Evolutionary conservation across 2,329 filamentous ascomycete genomes (phyloP).

Genomic region (Penicillium aurantiogriseum): DNA sequence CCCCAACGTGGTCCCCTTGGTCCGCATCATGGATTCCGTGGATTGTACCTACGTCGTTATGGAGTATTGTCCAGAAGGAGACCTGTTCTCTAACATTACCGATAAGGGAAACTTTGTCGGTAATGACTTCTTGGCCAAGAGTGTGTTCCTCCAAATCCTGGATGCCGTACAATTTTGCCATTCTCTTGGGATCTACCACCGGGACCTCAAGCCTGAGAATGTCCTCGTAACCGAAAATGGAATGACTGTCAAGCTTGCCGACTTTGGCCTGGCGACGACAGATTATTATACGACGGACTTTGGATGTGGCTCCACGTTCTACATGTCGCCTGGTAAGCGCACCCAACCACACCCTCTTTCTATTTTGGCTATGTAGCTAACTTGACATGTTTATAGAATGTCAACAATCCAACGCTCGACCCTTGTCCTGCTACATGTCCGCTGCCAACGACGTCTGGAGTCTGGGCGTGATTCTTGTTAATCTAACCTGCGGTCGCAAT

Average conservation of each 20-base stretch:
- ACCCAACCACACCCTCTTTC: neutral
- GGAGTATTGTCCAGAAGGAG: slow-evolving; percentile 95
- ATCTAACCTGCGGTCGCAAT: slow-evolving; percentile 95
- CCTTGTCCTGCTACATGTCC: slow-evolving; percentile 76
- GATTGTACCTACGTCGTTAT: slow-evolving; percentile 96
- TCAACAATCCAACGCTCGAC: slow-evolving; percentile 70
- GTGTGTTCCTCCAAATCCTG: slow-evolving; percentile 89
- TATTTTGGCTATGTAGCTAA: slow-evolving; percentile 2
- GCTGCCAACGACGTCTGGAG: slow-evolving; percentile 97
- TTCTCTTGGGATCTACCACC: slow-evolving; percentile 87
- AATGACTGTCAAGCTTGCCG: slow-evolving; percentile 88
- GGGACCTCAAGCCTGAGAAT: slow-evolving; percentile 98
- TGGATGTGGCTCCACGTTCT: slow-evolving; percentile 96
- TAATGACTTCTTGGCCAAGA: slow-evolving; percentile 83
- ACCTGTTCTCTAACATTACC: slow-evolving; percentile 96
- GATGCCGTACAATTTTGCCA: slow-evolving; percentile 97
- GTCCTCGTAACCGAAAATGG: slow-evolving; percentile 88
- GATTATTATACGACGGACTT: slow-evolving; percentile 86
- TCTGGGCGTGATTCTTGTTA: slow-evolving; percentile 95
- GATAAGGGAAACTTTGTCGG: slow-evolving; percentile 90
- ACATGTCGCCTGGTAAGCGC: slow-evolving; percentile 94
- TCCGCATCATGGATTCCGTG: slow-evolving; percentile 85
- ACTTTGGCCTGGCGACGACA: slow-evolving; percentile 92
- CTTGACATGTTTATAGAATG: slow-evolving; percentile 66
- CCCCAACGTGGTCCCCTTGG: slow-evolving; percentile 87